phyloP scores from a whole-genome alignment of 2,329 filamentous ascomycete genomes.

The Raffaelea arxii region DNA sequence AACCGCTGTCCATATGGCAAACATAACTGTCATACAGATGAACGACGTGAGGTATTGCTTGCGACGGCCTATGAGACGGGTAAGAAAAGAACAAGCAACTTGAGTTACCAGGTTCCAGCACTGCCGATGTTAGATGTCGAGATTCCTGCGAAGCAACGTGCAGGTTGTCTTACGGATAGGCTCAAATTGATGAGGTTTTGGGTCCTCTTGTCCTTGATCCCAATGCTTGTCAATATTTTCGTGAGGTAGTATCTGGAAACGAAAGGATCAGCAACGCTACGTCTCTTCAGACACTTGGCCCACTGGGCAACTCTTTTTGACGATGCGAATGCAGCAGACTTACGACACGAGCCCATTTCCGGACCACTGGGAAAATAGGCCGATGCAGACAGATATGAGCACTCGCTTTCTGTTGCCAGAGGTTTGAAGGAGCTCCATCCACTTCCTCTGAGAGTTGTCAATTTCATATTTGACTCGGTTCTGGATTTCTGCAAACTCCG shows the following conservation, averaged over 20 bases:
- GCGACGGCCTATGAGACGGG: conserved; percentile 18
- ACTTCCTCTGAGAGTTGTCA: conserved; percentile 5
- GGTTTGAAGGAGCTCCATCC: conserved; percentile 2
- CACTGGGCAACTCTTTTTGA: too few species aligned
- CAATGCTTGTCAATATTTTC: conserved; percentile 4
- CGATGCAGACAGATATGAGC: conserved; percentile 9
- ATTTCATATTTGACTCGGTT: conserved; percentile 5
- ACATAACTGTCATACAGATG: conserved; percentile 24
- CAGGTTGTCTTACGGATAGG: not conserved
- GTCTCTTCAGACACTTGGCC: too few species aligned
- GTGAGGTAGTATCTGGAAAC: conserved; percentile 13
- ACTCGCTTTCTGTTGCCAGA: conserved; percentile 13
- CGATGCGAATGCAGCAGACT: too few species aligned
- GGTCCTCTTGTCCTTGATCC: conserved; percentile 3
- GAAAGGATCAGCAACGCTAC: too few species aligned
- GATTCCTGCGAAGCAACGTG: not conserved
- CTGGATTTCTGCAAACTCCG: conserved; percentile 8
- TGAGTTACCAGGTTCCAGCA: not conserved
- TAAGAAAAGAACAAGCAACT: conserved; percentile 2
- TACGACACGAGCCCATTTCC: conserved; percentile 12
- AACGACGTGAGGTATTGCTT: conserved; percentile 27
- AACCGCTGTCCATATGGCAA: conserved; percentile 28
- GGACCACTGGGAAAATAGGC: conserved; percentile 12
- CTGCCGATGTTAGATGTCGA: not conserved
- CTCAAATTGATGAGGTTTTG: conserved; percentile 6